These are phyloP conservation scores for Clathrus columnatus DNA, from an alignment of 768 basidiomycete genomes.

Conservation along the genomic window DNA sequence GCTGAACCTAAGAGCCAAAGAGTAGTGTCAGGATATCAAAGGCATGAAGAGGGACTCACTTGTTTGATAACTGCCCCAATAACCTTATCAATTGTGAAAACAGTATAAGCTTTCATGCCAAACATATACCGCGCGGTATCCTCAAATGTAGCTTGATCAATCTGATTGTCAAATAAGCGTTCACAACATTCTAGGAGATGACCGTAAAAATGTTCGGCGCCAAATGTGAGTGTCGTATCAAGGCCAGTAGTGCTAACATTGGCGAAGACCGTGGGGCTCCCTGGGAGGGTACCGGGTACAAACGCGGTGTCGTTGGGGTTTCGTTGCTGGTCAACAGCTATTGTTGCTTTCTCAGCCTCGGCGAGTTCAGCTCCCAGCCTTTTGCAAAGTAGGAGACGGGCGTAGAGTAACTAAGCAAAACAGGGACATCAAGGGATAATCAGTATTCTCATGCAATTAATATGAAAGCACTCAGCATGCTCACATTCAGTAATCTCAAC, in stretches of 20 bases:
- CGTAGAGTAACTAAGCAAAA: constrained; percentile 60
- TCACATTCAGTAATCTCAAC: constrained; percentile 77
- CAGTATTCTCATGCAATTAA: neutral
- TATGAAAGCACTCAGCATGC: constrained; percentile 23
- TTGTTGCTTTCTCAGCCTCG: constrained; percentile 3
- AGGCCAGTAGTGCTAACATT: constrained; percentile 19
- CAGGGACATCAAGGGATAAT: neutral
- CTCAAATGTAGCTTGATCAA: constrained; percentile 82
- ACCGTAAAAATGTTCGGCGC: constrained; percentile 68
- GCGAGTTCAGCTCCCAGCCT: constrained; percentile 44
- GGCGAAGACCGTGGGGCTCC: constrained; percentile 28
- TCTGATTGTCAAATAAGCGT: constrained; percentile 82
- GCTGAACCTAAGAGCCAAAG: constrained; percentile 41
- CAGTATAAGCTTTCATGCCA: constrained; percentile 76
- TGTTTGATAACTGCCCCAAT: constrained; percentile 86
- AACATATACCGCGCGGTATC: constrained; percentile 86
- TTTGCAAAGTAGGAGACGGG: constrained; percentile 75
- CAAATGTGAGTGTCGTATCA: constrained; percentile 19
- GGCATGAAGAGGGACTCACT: constrained; percentile 29
- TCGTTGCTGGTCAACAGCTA: neutral
- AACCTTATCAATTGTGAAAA: constrained; percentile 92
- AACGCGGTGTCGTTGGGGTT: neutral
- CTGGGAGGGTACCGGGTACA: neutral
- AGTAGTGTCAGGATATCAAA: neutral
- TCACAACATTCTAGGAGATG: constrained; percentile 83